Evolutionary conservation across 345 rosid genomes (phyloP), one percentile per base, ranked within the genome.

Genomic region (Pugionium dolabratum): DNA sequence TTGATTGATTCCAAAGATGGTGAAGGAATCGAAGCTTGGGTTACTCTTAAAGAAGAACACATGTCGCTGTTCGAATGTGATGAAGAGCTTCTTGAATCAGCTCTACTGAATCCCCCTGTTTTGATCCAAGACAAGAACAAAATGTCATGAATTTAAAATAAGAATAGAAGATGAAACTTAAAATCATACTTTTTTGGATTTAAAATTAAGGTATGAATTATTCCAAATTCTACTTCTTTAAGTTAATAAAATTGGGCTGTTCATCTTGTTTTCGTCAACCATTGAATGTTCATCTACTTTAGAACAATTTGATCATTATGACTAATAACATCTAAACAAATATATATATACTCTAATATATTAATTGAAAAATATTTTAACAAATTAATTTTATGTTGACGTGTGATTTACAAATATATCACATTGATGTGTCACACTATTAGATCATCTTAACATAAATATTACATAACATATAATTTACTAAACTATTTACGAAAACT

Each of bases 1-100:
- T 44, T 85, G 41, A 61, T 72, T 70, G 90, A 85, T 45, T 59
- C 78, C 1, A 75, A 72, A 64, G 56, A 40, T 64, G 77, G 78
- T 9, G 51, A 42, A 2, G 86, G 79, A 9, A 39, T 85, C 49
- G 86, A 85, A 59, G 84, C 86, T 9, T 79, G 83, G 84, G 54
- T 75, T 9, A 79, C 77, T 10, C 66, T 85, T 59, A 49, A 37
- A 0, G 46, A 75, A 64, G 47, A 75, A 52, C 67, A 70, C 52
- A 75, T 75, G 79, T 58, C 43, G 0, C 1, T 59, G 4, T 59
- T 75, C 2, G 47, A 75, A 51, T 9, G 36, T 2, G 79, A 75
- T 46, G 53, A 48, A 32, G 79, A 75, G 62, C 9, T 75, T 64
- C 79, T 75, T 58, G 79, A 63, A 35, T 64, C 35, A 42, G 71